A percentile compares a stretch with the other conserved stretches of the same genome.
Conservation (phyloP, 495 filamentous ascomycete genomes). For the Glonium stellatum region DNA sequence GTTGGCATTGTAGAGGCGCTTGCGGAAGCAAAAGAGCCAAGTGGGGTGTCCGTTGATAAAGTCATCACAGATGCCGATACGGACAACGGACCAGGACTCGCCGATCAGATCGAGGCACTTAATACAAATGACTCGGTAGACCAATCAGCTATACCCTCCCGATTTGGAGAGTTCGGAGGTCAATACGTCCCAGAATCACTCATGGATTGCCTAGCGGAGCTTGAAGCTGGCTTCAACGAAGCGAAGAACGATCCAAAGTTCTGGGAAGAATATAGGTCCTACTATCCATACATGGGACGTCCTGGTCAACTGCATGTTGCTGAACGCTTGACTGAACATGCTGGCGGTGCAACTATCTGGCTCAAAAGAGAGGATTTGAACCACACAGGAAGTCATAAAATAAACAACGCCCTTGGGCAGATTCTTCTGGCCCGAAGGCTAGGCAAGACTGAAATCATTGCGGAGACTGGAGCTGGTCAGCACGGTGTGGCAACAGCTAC, state of each 20-base stretch:
- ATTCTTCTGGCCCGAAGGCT: slow-evolving; percentile 72
- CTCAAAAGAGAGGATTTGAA: slow-evolving; percentile 93
- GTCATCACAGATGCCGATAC: slow-evolving; percentile 57
- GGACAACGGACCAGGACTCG: slow-evolving; percentile 53
- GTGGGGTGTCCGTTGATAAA: slow-evolving; percentile 50
- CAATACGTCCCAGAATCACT: slow-evolving; percentile 97
- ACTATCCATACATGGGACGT: slow-evolving; percentile 96
- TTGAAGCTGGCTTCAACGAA: slow-evolving; percentile 84
- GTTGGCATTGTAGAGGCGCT: slow-evolving; percentile 60
- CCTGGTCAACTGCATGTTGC: slow-evolving; percentile 87
- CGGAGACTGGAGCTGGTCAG: slow-evolving; percentile 93
- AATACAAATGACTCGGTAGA: slow-evolving; percentile 48
- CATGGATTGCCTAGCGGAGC: slow-evolving; percentile 90
- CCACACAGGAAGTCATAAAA: slow-evolving; percentile 77
- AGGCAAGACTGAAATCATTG: slow-evolving; percentile 90
- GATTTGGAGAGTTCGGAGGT: slow-evolving; percentile 97
- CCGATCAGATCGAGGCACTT: slow-evolving; percentile 66
- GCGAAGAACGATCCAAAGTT: slow-evolving; percentile 80
- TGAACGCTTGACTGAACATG: slow-evolving; percentile 77
- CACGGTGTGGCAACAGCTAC: slow-evolving; percentile 94
- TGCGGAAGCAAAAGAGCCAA: slow-evolving; percentile 46
- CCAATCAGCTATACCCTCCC: slow-evolving; percentile 56
- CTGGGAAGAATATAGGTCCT: slow-evolving; percentile 94
- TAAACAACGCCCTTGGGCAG: slow-evolving; percentile 93
- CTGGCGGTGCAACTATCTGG: slow-evolving; percentile 89